Evolutionary conservation across 2,329 filamentous ascomycete species (phyloP).

Genomic region (Aspergillus terreus): DNA sequence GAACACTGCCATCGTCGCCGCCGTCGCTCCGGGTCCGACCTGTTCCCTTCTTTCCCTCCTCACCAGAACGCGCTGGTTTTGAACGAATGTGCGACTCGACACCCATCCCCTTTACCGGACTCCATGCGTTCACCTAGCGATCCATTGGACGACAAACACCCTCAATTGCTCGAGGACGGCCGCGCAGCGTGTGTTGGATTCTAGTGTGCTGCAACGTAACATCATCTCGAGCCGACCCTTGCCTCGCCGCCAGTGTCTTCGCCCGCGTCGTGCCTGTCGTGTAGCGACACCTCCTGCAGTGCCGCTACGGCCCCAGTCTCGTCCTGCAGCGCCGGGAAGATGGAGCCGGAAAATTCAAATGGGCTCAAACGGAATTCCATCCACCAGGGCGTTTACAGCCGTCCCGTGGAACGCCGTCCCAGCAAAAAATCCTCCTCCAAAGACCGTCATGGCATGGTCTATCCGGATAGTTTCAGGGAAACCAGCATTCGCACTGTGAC

Average conservation of each 20-base stretch:
- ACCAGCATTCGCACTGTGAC: slow-evolving; percentile 45
- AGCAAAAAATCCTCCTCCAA: slow-evolving; percentile 48
- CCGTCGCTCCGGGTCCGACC: not conserved
- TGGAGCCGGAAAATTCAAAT: slow-evolving; percentile 42
- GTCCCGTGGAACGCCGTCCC: slow-evolving; percentile 41
- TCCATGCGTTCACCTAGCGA: slow-evolving; percentile 39
- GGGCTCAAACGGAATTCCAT: slow-evolving; percentile 38
- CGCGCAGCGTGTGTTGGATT: slow-evolving; percentile 24
- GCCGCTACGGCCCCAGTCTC: slow-evolving; percentile 17
- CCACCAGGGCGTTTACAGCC: slow-evolving; percentile 35
- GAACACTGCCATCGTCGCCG: not conserved
- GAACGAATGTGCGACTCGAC: slow-evolving; percentile 36
- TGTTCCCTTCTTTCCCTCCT: not conserved
- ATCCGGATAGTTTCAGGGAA: slow-evolving; percentile 44
- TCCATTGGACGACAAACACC: slow-evolving; percentile 28
- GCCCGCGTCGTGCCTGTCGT: slow-evolving; percentile 21
- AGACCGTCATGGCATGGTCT: slow-evolving; percentile 45
- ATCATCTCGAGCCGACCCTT: slow-evolving; percentile 15
- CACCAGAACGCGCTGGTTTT: slow-evolving; percentile 18
- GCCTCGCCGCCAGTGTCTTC: slow-evolving; percentile 19
- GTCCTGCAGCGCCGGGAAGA: slow-evolving; percentile 25
- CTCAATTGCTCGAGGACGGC: slow-evolving; percentile 31
- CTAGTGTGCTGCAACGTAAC: slow-evolving; percentile 22
- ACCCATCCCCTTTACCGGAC: slow-evolving; percentile 25
- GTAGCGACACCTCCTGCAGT: slow-evolving; percentile 22